A percentile compares a stretch with the other conserved stretches of the same genome.
Evolutionary conservation across 805 yeast genomes (phyloP).

Genomic region (Isabelozyma gotoi): DNA sequence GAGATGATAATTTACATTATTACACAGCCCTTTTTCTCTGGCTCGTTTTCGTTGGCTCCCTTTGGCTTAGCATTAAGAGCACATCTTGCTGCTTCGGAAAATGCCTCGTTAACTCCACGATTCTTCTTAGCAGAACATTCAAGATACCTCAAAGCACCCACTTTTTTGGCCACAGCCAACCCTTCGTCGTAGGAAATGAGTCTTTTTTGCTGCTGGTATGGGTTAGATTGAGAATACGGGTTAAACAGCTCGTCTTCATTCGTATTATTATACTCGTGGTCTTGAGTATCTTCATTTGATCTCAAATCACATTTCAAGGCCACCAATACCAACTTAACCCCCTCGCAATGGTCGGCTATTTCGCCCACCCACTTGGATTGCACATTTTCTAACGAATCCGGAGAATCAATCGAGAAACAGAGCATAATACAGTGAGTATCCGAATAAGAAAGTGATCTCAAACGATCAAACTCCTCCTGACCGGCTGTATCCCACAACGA

Average conservation of each 20-base stretch:
- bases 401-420: conserved; percentile 91
- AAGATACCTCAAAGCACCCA: conserved; percentile 91
- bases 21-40: conserved; percentile 39
- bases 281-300: conserved; percentile 53
- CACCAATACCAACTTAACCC: conserved; percentile 88
- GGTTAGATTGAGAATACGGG: conserved; percentile 33
- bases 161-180: conserved; percentile 82
- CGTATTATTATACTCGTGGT: conserved; percentile 25
- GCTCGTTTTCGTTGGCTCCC: conserved; percentile 57
- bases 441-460: conserved; percentile 87
- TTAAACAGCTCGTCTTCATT: conserved; percentile 28
- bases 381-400: conserved; percentile 92
- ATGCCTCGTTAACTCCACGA: conserved; percentile 98
- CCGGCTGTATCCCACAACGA: conserved; percentile 99
- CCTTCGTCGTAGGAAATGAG: conserved; percentile 92
- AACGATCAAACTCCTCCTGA: conserved; percentile 95
- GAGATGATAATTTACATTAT: conserved; percentile 25
- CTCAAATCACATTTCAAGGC: conserved; percentile 95
- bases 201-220: conserved; percentile 42
- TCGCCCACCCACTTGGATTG: conserved; percentile 97
- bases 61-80: conserved; percentile 88
- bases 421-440: conserved; percentile 97
- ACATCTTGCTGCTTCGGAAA: conserved; percentile 97
- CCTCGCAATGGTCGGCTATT: conserved; percentile 95
- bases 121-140: conserved; percentile 97